Base-by-base conservation (phyloP, 1,284 basidiomycete species). In the Sanghuangporus weigelae region DNA sequence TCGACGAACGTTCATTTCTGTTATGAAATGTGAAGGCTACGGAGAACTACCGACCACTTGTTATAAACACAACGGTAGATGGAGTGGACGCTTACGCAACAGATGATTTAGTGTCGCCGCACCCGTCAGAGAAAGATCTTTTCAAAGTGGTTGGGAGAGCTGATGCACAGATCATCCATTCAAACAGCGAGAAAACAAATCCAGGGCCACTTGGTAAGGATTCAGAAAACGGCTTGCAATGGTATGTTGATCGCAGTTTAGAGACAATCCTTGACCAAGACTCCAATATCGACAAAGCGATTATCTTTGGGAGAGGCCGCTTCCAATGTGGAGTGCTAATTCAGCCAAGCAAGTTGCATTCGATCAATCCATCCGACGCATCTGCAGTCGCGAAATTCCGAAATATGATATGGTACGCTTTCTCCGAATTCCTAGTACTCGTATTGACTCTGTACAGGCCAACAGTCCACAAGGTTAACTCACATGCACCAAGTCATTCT, bases 121-220 rank as follows among this genome's bases (percentile, higher is more conserved):
- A 84, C 68, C 80, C 82, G 5, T 76, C 75, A 0, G 77, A 77
- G 42, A 69, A 73, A 5, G 75, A 76, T 4, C 71, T 73, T 14
- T 84, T 78, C 77, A 78, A 76, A 65, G 71, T 81, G 16, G 74
- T 71, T 48, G 81, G 83, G 0, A 73, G 83, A 8, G 71, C 72
- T 6, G 82, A 84, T 63, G 82, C 84, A 67, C 81, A 83, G 67
- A 79, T 84, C 46, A 80, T 83, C 67, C 77, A 80, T 56, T 76
- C 72, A 14, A 82, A 77, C 4, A 82, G 82, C 8, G 81, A 84
- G 68, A 83, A 83, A 75, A 79, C 76, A 1, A 81, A 80, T 65
- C 79, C 79, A 0, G 74, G 72, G 2, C 78, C 78, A 0, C 69
- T 80, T 53, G 78, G 78, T 77, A 58, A 42, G 70, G 21, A 39